Percentiles rank a stretch among this genome's conserved stretches.
These are phyloP conservation scores for Backusella luteola DNA, from an alignment of 192 early-diverging fungal genomes.

Conservation along the genomic window DNA sequence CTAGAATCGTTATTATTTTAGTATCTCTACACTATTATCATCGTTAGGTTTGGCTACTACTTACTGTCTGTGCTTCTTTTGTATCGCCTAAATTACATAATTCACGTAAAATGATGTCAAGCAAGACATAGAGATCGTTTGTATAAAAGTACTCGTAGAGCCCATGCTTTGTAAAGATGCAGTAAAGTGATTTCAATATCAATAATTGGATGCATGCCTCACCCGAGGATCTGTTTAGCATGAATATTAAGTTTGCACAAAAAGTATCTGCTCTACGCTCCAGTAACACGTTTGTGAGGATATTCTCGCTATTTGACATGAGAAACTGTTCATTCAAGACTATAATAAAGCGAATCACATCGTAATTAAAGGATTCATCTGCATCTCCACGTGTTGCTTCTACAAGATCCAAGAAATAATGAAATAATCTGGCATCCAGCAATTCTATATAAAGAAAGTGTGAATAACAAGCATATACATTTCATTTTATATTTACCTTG, in stretches of 20 bases:
- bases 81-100: slow-evolving; percentile 60
- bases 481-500: slow-evolving; percentile 38
- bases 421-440: slow-evolving; percentile 44
- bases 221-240: slow-evolving; percentile 83
- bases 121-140: slow-evolving; percentile 84
- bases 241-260: slow-evolving; percentile 88
- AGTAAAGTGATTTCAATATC: slow-evolving; percentile 70
- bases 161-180: slow-evolving; percentile 62
- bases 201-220: slow-evolving; percentile 51
- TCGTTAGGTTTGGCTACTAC: neutral
- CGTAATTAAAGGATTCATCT: slow-evolving; percentile 56
- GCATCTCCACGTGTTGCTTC: slow-evolving; percentile 54
- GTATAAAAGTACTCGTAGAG: slow-evolving; percentile 83
- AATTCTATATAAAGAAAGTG: slow-evolving; percentile 37
- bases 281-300: slow-evolving; percentile 46
- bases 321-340: slow-evolving; percentile 72
- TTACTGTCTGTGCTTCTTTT: slow-evolving; percentile 25
- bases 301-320: slow-evolving; percentile 49
- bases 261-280: slow-evolving; percentile 73
- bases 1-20: slow-evolving; percentile 14
- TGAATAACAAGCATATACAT: neutral
- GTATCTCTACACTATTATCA: neutral
- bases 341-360: slow-evolving; percentile 52
- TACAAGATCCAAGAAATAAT: slow-evolving; percentile 55
- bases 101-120: slow-evolving; percentile 87